These are phyloP conservation scores for Solanum chacoense DNA, from an alignment of 305 asterid species.

Conservation along the genomic window DNA sequence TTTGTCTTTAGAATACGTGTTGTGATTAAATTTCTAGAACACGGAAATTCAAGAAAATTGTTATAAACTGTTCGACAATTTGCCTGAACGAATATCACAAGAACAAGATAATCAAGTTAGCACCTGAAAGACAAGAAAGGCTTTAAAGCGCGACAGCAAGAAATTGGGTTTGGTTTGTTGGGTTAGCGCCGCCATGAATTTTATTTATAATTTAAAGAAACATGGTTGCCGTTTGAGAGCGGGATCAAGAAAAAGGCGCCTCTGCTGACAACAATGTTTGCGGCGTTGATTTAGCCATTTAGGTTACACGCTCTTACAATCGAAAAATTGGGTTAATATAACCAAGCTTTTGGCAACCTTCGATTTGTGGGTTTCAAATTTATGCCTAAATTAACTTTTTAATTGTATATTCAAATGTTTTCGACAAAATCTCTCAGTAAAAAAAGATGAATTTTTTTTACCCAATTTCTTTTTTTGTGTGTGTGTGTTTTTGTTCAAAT, in stretches of 20 bases:
- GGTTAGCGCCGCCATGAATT: constrained; percentile 20
- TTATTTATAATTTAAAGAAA: background rate
- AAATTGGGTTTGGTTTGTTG: constrained; percentile 22
- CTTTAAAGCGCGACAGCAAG: constrained; percentile 26
- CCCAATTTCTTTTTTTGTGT: background rate
- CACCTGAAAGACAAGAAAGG: constrained; percentile 37
- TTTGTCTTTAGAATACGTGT: constrained; percentile 19
- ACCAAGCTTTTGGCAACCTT: background rate
- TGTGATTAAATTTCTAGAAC: constrained; percentile 38
- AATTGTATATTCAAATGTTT: background rate
- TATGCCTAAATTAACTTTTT: background rate
- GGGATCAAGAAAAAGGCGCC: background rate
- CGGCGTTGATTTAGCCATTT: background rate
- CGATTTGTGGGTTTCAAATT: background rate
- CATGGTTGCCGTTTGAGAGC: constrained; percentile 1
- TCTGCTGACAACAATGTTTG: background rate
- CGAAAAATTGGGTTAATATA: background rate
- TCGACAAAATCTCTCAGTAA: background rate
- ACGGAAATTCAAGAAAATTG: background rate
- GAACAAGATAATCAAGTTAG: background rate
- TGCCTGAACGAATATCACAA: constrained; percentile 15
- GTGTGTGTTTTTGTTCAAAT: background rate
- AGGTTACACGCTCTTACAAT: background rate
- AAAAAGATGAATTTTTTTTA: no score
- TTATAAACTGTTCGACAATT: constrained; percentile 22